Conservation (phyloP, 441 rosid species). For the Pelargonium australe region DNA sequence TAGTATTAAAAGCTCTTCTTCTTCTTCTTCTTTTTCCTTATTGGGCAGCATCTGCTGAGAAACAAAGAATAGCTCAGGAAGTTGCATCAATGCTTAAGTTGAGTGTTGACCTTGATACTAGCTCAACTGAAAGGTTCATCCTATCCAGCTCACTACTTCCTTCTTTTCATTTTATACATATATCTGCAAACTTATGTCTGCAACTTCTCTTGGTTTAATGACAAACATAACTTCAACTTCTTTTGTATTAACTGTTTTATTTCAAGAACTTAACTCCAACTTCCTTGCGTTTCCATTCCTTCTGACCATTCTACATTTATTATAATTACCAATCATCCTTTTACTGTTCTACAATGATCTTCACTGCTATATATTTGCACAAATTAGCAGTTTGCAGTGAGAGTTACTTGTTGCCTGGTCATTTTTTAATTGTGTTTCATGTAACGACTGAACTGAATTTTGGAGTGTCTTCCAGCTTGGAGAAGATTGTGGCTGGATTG, state of each 20-base stretch:
- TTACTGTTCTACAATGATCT: background rate
- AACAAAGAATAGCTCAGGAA: slow-evolving; percentile 76
- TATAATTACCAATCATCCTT: background rate
- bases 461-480: slow-evolving; percentile 36
- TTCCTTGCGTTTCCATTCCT: background rate
- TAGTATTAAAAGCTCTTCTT: slow-evolving; percentile 20
- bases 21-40: slow-evolving; percentile 27
- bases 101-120: slow-evolving; percentile 70
- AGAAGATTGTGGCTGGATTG: slow-evolving; percentile 65
- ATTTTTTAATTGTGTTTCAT: background rate
- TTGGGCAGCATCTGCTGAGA: slow-evolving; percentile 66
- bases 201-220: background rate
- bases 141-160: background rate
- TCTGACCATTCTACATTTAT: no score
- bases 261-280: background rate
- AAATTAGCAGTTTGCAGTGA: no score
- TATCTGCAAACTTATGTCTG: background rate
- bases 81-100: slow-evolving; percentile 78
- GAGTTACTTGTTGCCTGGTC: background rate
- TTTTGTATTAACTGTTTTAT: background rate
- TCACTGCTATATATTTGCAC: no score
- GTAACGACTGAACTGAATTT: slow-evolving; percentile 13
- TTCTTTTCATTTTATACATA: background rate
- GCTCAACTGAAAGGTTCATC: slow-evolving; percentile 61
- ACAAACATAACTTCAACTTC: background rate